phyloP scores from a whole-genome alignment of 805 yeast species.

The Cyberlindnera americana region DNA sequence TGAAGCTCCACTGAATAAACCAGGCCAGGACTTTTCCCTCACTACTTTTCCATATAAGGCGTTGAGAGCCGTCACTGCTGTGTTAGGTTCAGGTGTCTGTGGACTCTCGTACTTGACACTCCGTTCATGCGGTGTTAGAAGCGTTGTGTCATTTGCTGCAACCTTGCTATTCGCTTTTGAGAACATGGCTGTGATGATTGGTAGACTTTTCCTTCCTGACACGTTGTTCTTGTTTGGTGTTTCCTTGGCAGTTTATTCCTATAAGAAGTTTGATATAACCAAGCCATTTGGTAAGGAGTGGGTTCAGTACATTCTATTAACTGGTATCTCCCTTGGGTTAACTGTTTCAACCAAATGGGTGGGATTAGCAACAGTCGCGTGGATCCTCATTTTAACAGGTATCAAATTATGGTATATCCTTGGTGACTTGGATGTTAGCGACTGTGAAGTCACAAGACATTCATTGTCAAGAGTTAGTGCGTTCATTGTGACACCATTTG shows the following conservation, averaged over 20 bases:
- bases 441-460: slow-evolving; percentile 37
- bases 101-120: slow-evolving; percentile 52
- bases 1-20: slow-evolving; percentile 15
- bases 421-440: slow-evolving; percentile 60
- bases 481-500: slow-evolving; percentile 51
- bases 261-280: slow-evolving; percentile 46
- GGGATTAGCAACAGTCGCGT: slow-evolving; percentile 62
- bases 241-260: slow-evolving; percentile 47
- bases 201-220: slow-evolving; percentile 50
- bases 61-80: slow-evolving; percentile 55
- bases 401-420: slow-evolving; percentile 57
- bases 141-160: slow-evolving; percentile 47
- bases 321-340: slow-evolving; percentile 52
- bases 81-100: slow-evolving; percentile 51
- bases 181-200: slow-evolving; percentile 54
- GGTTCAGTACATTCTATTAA: slow-evolving; percentile 45
- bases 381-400: slow-evolving; percentile 52
- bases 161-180: slow-evolving; percentile 55
- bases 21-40: slow-evolving; percentile 16
- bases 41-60: slow-evolving; percentile 44
- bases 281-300: slow-evolving; percentile 46
- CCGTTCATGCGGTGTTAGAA: slow-evolving; percentile 51
- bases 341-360: slow-evolving; percentile 64
- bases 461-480: slow-evolving; percentile 36
- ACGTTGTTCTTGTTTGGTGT: slow-evolving; percentile 42